These are phyloP conservation scores for Penicillium verrucosum DNA, from an alignment of 2,329 filamentous ascomycete genomes.

Conservation along the genomic window DNA sequence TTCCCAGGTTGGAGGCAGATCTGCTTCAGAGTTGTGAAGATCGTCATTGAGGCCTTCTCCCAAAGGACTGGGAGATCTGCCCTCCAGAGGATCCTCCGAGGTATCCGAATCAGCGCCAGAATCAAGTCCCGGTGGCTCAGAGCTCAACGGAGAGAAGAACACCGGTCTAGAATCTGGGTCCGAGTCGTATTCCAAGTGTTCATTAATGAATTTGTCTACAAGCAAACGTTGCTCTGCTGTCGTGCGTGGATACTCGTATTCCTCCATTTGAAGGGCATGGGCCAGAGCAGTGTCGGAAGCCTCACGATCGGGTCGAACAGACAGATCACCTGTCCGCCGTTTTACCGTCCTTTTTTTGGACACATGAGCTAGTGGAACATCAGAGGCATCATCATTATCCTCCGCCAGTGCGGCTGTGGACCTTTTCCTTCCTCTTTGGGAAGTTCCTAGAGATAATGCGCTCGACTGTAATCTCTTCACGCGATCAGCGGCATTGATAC, in stretches of 20 bases:
- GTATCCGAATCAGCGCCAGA: constrained; percentile 10
- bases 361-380: constrained; percentile 54
- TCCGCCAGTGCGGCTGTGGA: constrained; percentile 37
- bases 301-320: constrained; percentile 34
- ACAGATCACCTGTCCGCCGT: constrained; percentile 41
- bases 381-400: constrained; percentile 37
- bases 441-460: constrained; percentile 44
- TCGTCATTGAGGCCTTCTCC: neutral
- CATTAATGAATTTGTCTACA: constrained; percentile 9
- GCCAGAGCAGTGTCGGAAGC: constrained; percentile 54
- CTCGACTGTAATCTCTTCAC: constrained; percentile 50
- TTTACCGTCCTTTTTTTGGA: constrained; percentile 52
- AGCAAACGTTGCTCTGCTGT: constrained; percentile 38
- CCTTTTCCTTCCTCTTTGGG: constrained; percentile 43
- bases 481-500: constrained; percentile 46
- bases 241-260: constrained; percentile 40
- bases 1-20: constrained; percentile 12
- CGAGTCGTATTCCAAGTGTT: constrained; percentile 18
- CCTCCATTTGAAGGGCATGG: constrained; percentile 55
- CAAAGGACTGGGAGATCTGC: neutral
- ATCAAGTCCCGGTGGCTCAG: neutral
- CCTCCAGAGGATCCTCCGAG: constrained; percentile 17
- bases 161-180: neutral
- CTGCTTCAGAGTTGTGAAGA: neutral
- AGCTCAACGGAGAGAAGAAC: neutral